These are phyloP conservation scores for Pestalotiopsis sp. DNA, from an alignment of 2,329 filamentous ascomycete species.

Conservation along the genomic window DNA sequence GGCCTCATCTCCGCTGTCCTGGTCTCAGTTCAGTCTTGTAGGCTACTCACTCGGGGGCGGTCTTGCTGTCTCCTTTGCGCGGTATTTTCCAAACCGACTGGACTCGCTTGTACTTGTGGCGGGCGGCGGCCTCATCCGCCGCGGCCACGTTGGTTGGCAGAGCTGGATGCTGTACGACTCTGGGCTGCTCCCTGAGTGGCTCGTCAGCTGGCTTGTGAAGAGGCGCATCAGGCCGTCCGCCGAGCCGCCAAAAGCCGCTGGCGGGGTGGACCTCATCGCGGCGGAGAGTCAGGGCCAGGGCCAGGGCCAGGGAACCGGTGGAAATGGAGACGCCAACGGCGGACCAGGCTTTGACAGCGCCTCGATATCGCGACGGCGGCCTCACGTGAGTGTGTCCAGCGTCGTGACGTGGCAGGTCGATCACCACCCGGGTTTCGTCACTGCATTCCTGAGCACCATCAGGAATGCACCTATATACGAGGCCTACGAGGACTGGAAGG, in stretches of 20 bases:
- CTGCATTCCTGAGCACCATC: constrained; percentile 72
- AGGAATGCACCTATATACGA: constrained; percentile 70
- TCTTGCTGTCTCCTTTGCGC: constrained; percentile 70
- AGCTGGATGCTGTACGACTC: constrained; percentile 65
- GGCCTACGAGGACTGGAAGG: constrained; percentile 63
- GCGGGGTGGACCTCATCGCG: constrained; percentile 21
- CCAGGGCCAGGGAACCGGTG: constrained; percentile 18
- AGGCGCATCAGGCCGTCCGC: constrained; percentile 29
- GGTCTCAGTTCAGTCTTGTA: constrained; percentile 69
- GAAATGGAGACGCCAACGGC: constrained; percentile 39
- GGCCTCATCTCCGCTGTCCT: constrained; percentile 62
- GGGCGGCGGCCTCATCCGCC: constrained; percentile 69
- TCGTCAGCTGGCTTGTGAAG: constrained; percentile 54
- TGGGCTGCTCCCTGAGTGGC: constrained; percentile 59
- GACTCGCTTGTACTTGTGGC: constrained; percentile 67
- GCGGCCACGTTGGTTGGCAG: constrained; percentile 60
- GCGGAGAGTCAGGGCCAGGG: constrained; percentile 25
- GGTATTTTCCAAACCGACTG: constrained; percentile 67
- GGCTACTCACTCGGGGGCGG: constrained; percentile 84
- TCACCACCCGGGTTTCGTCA: constrained; percentile 68
- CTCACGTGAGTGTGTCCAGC: constrained; percentile 58
- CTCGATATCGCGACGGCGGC: constrained; percentile 52
- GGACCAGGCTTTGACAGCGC: constrained; percentile 46
- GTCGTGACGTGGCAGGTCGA: constrained; percentile 72
- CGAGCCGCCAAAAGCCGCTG: constrained; percentile 6